A percentile compares a stretch with the other conserved stretches of the same genome.
These are phyloP conservation scores for Venturia oleaginea DNA, from an alignment of 2,329 filamentous ascomycete species.

Conservation along the genomic window DNA sequence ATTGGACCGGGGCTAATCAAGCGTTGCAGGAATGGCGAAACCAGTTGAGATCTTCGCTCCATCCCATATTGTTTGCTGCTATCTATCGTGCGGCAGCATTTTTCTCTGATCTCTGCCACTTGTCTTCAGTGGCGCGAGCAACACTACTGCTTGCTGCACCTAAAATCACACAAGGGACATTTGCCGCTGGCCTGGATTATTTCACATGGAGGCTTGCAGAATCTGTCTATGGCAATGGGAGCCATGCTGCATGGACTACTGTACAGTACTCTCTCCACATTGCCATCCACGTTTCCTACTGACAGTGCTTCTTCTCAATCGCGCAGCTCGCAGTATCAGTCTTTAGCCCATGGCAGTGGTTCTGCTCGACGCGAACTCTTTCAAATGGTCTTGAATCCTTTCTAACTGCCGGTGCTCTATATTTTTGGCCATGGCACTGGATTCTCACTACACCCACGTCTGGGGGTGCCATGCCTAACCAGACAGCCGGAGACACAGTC, in stretches of 20 bases:
- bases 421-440: constrained; percentile 80
- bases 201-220: constrained; percentile 78
- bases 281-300: constrained; percentile 10
- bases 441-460: neutral
- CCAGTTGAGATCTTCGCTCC: constrained; percentile 78
- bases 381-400: constrained; percentile 93
- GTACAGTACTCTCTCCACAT: constrained; percentile 37
- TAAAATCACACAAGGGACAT: constrained; percentile 63
- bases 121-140: constrained; percentile 49
- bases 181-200: constrained; percentile 72
- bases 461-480: neutral
- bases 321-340: constrained; percentile 59
- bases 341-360: constrained; percentile 91
- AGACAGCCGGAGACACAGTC: constrained; percentile 2
- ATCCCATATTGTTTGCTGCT: constrained; percentile 76
- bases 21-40: constrained; percentile 75
- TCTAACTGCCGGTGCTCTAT: constrained; percentile 69
- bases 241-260: constrained; percentile 56
- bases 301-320: constrained; percentile 10
- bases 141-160: constrained; percentile 64
- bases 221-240: constrained; percentile 59
- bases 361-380: constrained; percentile 83
- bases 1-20: constrained; percentile 13
- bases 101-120: constrained; percentile 45
- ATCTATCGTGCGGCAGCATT: constrained; percentile 58